Evolutionary conservation across 2,329 filamentous ascomycete genomes (phyloP), one percentile per base, ranked within the genome.

Genomic region (Truncatella angustata): DNA sequence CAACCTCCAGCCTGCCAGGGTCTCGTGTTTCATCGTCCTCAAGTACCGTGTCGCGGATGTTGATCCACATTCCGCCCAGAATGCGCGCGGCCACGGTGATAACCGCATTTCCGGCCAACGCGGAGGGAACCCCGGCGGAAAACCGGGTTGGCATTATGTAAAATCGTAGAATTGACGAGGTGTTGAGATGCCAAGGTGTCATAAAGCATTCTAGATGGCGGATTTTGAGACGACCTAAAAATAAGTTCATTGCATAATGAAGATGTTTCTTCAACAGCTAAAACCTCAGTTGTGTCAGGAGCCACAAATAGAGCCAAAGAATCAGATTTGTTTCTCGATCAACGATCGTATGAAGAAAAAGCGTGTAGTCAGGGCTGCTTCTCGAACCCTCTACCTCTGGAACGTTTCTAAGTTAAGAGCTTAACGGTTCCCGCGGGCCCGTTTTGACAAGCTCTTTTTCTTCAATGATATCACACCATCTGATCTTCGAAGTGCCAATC

Each of bases 121-220:
- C n/a, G 18, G 14, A 24, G 43, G 21, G 9, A 12, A 30, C 16
- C 20, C 30, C 43, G 16, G n/a, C 12, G 24, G 7, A 6, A 10
- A 16, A 5, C 24, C 20, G 14, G 24, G 5, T 26, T 44, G 21
- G 21, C 40, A 44, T 44, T 44, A 26, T 23, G 40, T 44, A 44
- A 44, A 20, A 28, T 32, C 32, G 34, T 20, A 35, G 16, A 16
- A n/a, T 28, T 12, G 16, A 21, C 30, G 20, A 20, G 43, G 30
- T 14, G n/a, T 12, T 46, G 26, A 35, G 43, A 34, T 46, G 43
- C 43, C 43, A 46, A 46, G 43, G n/a, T 21, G 43, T 46, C 34
- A 46, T 46, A 46, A 28, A 34, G 34, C 26, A 28, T 35, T 46
- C 40, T 24, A 14, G 7, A 44, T 18, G 20, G 40, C 28, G 40